Percentiles rank a stretch among this genome's conserved stretches.
Evolutionary conservation across 2,329 filamentous ascomycete species (phyloP).

Genomic region (Lecanicillium sp.): DNA sequence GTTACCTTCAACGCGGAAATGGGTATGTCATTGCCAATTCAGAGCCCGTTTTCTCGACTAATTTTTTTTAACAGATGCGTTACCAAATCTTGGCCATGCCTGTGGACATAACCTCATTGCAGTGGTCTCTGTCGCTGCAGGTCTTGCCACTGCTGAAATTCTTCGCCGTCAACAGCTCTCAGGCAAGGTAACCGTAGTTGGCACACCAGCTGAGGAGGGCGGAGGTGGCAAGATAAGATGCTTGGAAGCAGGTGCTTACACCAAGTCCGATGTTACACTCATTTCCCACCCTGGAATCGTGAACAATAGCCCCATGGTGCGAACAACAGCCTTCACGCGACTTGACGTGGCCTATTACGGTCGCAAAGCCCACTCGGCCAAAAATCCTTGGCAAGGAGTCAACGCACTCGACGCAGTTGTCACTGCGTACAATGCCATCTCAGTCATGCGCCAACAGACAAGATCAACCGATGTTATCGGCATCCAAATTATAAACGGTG

Average conservation of each 20-base stretch:
- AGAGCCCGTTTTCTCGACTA: not conserved
- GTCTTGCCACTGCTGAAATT: constrained; percentile 16
- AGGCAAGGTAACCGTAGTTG: constrained; percentile 30
- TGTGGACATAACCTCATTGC: constrained; percentile 53
- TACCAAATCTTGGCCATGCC: constrained; percentile 45
- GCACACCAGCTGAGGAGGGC: constrained; percentile 51
- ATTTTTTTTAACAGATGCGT: constrained; percentile 31
- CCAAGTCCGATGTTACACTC: constrained; percentile 26
- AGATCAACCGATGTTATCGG: constrained; percentile 45
- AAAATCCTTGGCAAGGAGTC: constrained; percentile 52
- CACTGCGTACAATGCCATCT: constrained; percentile 41
- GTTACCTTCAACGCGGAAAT: constrained; percentile 39
- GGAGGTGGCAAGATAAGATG: constrained; percentile 45
- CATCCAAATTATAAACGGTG: constrained; percentile 47
- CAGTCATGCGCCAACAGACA: constrained; percentile 50
- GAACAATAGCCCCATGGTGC: constrained; percentile 40
- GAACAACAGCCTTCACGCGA: constrained; percentile 44
- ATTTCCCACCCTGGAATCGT: constrained; percentile 28
- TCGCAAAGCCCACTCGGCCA: constrained; percentile 49
- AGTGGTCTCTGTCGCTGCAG: constrained; percentile 40
- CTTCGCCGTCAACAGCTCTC: not conserved
- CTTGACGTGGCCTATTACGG: constrained; percentile 49
- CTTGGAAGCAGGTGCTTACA: constrained; percentile 39
- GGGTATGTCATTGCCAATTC: constrained; percentile 17
- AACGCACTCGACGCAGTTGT: constrained; percentile 55